Conservation (phyloP, 257 asterid species). For the Nyctanthes arbortristis region DNA sequence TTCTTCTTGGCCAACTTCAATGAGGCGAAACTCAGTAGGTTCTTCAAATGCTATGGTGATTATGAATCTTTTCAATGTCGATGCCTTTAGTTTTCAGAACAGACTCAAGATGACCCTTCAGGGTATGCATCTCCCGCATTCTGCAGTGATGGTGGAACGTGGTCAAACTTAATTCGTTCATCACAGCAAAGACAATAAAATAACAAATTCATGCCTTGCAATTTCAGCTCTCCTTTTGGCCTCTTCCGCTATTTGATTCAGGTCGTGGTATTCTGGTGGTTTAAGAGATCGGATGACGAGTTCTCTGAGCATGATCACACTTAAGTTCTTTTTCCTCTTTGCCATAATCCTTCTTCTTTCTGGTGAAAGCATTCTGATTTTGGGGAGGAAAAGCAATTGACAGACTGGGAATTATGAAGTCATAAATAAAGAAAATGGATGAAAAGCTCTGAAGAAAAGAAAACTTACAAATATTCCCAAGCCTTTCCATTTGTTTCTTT, state of each 20-base stretch:
- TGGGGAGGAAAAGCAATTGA: neutral
- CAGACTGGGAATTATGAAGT: too few species aligned
- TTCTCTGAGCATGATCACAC: slow-evolving; percentile 2
- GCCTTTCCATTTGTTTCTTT: slow-evolving; percentile 16
- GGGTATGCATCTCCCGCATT: neutral
- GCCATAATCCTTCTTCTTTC: neutral
- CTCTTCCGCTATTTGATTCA: neutral
- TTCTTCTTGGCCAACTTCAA: too few species aligned
- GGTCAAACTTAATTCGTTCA: neutral
- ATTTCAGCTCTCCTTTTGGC: neutral
- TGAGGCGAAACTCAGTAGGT: too few species aligned
- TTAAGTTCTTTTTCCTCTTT: slow-evolving; percentile 1
- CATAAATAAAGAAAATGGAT: too few species aligned
- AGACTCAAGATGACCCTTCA: neutral
- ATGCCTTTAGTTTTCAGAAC: neutral
- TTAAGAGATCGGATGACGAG: slow-evolving; percentile 1
- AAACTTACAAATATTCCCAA: slow-evolving; percentile 14
- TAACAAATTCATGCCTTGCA: neutral
- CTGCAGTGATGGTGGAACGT: neutral
- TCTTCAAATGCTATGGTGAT: neutral
- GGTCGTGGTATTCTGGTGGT: too few species aligned
- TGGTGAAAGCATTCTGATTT: slow-evolving; percentile 15
- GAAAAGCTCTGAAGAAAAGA: too few species aligned
- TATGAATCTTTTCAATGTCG: neutral
- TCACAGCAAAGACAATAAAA: neutral